Percentiles rank a stretch among this genome's conserved stretches.
phyloP scores from a whole-genome alignment of 768 basidiomycete species.

The Pulveroboletus frians region DNA sequence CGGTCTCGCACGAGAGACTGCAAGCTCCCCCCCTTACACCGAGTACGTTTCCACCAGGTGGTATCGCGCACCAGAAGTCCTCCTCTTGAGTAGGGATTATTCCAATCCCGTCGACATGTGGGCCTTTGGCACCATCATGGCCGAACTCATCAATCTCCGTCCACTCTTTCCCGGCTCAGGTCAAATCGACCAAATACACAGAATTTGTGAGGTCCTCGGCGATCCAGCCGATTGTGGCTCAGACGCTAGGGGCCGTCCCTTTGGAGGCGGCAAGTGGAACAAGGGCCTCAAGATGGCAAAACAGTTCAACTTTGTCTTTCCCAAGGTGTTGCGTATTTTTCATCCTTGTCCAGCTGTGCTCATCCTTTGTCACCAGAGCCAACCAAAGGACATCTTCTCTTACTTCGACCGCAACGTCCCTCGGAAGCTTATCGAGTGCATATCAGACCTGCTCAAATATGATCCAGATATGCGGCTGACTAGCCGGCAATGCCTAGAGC shows the following conservation, averaged over 20 bases:
- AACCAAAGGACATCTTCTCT: conserved; percentile 60
- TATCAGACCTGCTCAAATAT: conserved; percentile 86
- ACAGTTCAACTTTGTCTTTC: conserved; percentile 81
- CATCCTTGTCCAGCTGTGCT: neutral
- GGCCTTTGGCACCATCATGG: conserved; percentile 98
- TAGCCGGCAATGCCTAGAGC: conserved; percentile 79
- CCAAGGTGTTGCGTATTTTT: conserved; percentile 55
- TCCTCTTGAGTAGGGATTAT: conserved; percentile 87
- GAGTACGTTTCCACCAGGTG: conserved; percentile 99
- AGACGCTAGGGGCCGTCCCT: conserved; percentile 58
- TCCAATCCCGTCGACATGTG: conserved; percentile 99
- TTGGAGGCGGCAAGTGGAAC: conserved; percentile 88
- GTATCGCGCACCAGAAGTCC: conserved; percentile 98
- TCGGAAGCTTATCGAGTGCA: conserved; percentile 80
- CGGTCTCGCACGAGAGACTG: conserved; percentile 88
- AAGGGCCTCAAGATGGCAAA: conserved; percentile 85
- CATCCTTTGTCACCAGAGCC: conserved; percentile 39
- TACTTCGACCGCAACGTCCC: conserved; percentile 80
- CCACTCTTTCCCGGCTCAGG: conserved; percentile 93
- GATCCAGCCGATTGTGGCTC: conserved; percentile 84
- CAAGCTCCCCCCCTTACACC: conserved; percentile 88
- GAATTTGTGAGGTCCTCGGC: conserved; percentile 90
- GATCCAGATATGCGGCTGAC: conserved; percentile 86
- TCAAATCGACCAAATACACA: conserved; percentile 87
- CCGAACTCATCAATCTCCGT: conserved; percentile 90